Evolutionary conservation across 805 yeast genomes (phyloP).

Genomic region (Saturnispora hagleri): DNA sequence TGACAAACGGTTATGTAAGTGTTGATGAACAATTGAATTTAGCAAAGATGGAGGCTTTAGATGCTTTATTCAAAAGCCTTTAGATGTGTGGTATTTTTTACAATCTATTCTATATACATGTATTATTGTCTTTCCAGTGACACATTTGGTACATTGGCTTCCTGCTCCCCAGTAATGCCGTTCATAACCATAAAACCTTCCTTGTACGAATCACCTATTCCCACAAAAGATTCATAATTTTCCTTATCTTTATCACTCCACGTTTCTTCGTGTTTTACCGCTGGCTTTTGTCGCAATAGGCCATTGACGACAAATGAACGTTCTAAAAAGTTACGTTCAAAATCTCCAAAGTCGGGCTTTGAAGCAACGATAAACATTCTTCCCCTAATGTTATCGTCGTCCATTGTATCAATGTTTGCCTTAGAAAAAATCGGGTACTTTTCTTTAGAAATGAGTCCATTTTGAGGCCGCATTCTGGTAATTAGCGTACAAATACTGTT

Average conservation of each 20-base stretch:
- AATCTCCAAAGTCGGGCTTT: conserved; percentile 17
- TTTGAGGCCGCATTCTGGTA: conserved; percentile 21
- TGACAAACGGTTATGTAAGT: background rate
- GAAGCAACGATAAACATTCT: conserved; percentile 16
- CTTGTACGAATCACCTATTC: background rate
- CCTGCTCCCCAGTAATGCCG: background rate
- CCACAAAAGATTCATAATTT: background rate
- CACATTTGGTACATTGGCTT: background rate
- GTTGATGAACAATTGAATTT: background rate
- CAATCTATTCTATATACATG: background rate
- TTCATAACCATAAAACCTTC: background rate
- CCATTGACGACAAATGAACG: conserved; percentile 24
- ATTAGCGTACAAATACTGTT: conserved; percentile 18
- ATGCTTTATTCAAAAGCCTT: background rate
- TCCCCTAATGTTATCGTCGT: conserved; percentile 9
- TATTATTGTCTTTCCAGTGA: background rate
- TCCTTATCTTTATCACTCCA: conserved; percentile 13
- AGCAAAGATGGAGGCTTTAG: background rate
- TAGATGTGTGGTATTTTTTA: no score
- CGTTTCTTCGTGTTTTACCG: conserved; percentile 18
- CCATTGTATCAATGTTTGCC: background rate
- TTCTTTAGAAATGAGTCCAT: conserved; percentile 15
- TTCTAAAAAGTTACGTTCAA: conserved; percentile 26
- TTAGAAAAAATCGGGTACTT: conserved; percentile 15
- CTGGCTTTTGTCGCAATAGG: conserved; percentile 16